A percentile compares a stretch with the other conserved stretches of the same genome.
phyloP scores from a whole-genome alignment of 1,284 basidiomycete genomes.

The Boletus sp. region DNA sequence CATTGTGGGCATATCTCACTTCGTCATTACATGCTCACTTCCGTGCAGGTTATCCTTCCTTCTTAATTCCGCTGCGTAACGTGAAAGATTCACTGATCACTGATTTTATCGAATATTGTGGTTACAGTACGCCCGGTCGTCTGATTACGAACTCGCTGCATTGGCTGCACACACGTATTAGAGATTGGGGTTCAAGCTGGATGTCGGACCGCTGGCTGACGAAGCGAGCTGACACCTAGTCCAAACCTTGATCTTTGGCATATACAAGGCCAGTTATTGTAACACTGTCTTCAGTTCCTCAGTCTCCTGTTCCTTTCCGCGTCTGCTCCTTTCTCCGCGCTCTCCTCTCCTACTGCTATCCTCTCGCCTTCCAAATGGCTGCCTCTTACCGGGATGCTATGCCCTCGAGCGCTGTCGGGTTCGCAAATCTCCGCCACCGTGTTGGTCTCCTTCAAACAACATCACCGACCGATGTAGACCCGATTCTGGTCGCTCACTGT shows the following conservation, averaged over 20 bases:
- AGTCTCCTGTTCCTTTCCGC: not conserved
- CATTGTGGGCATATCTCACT: not conserved
- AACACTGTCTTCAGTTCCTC: conserved; percentile 3
- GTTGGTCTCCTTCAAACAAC: conserved; percentile 1
- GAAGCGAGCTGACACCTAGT: conserved; percentile 3
- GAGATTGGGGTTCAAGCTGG: conserved; percentile 2
- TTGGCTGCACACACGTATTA: not conserved
- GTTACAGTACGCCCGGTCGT: not conserved
- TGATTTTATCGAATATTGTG: not conserved
- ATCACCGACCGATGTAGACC: not conserved
- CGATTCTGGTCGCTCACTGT: not conserved
- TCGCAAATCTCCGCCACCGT: conserved; percentile 1
- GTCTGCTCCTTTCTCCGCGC: not conserved
- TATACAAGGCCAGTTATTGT: conserved; percentile 9
- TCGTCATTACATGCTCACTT: not conserved
- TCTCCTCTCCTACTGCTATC: not conserved
- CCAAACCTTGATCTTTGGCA: conserved; percentile 5
- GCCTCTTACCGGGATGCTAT: conserved; percentile 1
- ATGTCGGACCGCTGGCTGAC: not conserved
- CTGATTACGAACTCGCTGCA: not conserved
- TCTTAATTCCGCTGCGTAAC: conserved; percentile 1
- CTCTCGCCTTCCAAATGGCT: conserved; percentile 10
- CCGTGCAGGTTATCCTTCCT: not conserved
- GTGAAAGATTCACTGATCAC: not conserved
- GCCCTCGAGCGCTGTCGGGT: not conserved